Evolutionary conservation across 2,329 filamentous ascomycete species (phyloP), one percentile per base, ranked within the genome.

Genomic region (Fusarium sp.): DNA sequence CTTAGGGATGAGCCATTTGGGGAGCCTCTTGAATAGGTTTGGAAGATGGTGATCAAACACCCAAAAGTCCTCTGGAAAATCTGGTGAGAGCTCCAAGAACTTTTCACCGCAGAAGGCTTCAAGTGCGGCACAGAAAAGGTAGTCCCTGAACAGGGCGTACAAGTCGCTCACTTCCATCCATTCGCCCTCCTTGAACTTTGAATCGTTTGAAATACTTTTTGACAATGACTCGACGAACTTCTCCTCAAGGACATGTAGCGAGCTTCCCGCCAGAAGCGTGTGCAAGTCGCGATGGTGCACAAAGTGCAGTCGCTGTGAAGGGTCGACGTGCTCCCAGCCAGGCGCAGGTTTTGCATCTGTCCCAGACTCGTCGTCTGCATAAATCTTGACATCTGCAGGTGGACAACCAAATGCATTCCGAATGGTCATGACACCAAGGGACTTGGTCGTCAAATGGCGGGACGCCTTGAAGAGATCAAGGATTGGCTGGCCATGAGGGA

Each of bases 41-140:
- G 75, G 73, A 0, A 78, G 43, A 4, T 70, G 75, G 2, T 65
- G 63, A 11, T 78, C 77, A 10, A 77, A 78, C 0, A 20, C 9
- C 77, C 77, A 78, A 3, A 78, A 78, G 3, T 77, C 68, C 1
- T 64, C 27, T 1, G 71, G 48, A 3, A 78, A 70, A 4, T 27
- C 52, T 0, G 77, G 77, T 0, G 68, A 67, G 2, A 75, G 35
- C 9, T 78, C 62, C 0, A 78, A 54, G 8, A 78, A 76, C 25
- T 41, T 57, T 1, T 76, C 64, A 1, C 73, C 73, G 3, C 71
- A 76, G 1, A 76, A 3, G 1, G 73, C 62, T 7, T 43, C 65
- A 0, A 70, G 6, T 0, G 73, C 59, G 5, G 73, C 73, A 6
- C 59, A 52, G 16, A 76, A 32, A 20, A 76, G 54, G 10, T 32